Percentiles rank a stretch among this genome's conserved stretches.
Conservation (phyloP, 306 rosid species). For the Albizia julibrissin region DNA sequence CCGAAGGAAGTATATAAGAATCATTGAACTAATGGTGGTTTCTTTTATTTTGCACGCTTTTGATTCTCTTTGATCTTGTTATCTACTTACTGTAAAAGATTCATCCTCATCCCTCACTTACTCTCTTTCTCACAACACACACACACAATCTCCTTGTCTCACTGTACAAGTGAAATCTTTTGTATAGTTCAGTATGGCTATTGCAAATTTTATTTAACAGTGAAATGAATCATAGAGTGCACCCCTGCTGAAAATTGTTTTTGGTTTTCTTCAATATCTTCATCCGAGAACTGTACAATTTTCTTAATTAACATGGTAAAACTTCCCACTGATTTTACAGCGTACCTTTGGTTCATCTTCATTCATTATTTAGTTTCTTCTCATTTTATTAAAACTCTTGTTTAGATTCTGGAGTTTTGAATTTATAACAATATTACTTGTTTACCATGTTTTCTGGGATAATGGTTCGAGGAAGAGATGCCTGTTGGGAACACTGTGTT, state of each 20-base stretch:
- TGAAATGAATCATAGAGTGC: slow-evolving; percentile 7
- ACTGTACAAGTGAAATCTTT: neutral
- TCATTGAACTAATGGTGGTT: neutral
- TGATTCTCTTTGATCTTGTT: neutral
- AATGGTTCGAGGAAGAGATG: slow-evolving; percentile 85
- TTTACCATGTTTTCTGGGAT: slow-evolving; percentile 32
- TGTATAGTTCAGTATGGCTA: neutral
- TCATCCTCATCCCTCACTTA: neutral
- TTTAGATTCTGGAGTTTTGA: neutral
- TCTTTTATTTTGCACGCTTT: neutral
- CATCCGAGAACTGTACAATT: neutral
- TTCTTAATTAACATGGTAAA: neutral
- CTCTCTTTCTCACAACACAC: neutral
- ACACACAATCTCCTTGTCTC: neutral
- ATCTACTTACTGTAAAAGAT: neutral
- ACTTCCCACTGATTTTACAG: neutral
- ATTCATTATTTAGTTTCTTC: neutral
- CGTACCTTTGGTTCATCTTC: neutral
- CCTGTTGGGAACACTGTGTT: slow-evolving; percentile 76
- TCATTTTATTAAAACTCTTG: neutral
- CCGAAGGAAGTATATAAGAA: neutral
- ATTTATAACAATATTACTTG: slow-evolving; percentile 11
- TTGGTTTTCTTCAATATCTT: neutral
- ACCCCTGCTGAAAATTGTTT: neutral
- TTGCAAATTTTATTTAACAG: slow-evolving; percentile 10